Conservation (phyloP, 1,284 basidiomycete species). For the Sanguinoderma infundibulare region DNA sequence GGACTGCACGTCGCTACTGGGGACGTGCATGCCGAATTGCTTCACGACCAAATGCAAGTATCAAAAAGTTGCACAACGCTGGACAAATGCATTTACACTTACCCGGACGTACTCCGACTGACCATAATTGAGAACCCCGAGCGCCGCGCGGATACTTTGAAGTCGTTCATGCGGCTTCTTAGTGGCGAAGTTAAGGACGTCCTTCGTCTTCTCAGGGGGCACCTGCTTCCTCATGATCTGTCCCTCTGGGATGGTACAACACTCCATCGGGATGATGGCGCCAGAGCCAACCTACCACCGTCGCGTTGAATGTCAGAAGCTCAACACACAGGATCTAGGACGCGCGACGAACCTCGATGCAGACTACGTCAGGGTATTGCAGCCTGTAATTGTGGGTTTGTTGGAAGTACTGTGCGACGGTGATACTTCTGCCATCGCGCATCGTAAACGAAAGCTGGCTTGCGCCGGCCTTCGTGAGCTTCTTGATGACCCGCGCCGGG, state of each 20-base stretch:
- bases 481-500: constrained; percentile 49
- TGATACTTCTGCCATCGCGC: constrained; percentile 55
- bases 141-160: constrained; percentile 57
- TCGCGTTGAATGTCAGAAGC: not conserved
- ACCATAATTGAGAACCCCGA: constrained; percentile 66
- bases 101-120: constrained; percentile 72
- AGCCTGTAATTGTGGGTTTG: constrained; percentile 53
- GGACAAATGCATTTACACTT: constrained; percentile 6
- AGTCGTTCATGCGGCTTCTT: constrained; percentile 67
- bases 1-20: constrained; percentile 49
- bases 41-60: not conserved
- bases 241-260: constrained; percentile 65
- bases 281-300: constrained; percentile 60
- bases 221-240: constrained; percentile 79
- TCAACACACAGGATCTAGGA: not conserved
- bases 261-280: constrained; percentile 70
- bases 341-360: constrained; percentile 58
- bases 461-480: constrained; percentile 54
- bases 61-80: constrained; percentile 1
- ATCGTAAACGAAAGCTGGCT: constrained; percentile 54
- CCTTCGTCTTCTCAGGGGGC: constrained; percentile 66
- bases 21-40: constrained; percentile 68
- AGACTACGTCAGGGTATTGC: constrained; percentile 59
- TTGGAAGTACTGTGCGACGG: constrained; percentile 67
- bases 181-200: constrained; percentile 74